Conservation (phyloP, 768 basidiomycete species). For the Coprinellus micaceus region DNA sequence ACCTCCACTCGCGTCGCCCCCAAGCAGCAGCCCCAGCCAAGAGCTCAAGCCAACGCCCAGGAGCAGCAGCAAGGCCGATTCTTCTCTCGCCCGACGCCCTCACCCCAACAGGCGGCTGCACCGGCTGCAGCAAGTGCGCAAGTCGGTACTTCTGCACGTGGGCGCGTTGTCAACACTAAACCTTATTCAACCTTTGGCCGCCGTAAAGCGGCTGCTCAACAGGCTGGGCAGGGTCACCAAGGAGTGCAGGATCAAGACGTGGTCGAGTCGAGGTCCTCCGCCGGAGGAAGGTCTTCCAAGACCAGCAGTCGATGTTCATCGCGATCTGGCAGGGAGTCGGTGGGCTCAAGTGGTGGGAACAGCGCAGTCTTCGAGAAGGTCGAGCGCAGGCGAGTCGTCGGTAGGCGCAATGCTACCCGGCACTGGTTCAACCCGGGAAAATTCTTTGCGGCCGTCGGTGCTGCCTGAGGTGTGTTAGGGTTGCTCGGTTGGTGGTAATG, state of each 20-base stretch:
- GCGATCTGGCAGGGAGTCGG: conserved; percentile 19
- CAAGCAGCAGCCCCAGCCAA: conserved; percentile 7
- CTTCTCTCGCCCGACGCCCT: conserved; percentile 49
- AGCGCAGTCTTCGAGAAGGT: conserved; percentile 27
- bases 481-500: background rate
- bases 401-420: conserved; percentile 28
- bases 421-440: conserved; percentile 55
- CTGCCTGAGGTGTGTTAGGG: conserved; percentile 22
- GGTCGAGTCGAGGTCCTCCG: conserved; percentile 4
- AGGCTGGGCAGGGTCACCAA: conserved; percentile 32
- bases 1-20: too few relatives aligned
- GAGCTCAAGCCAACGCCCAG: conserved; percentile 8
- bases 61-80: conserved; percentile 7
- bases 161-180: conserved; percentile 28
- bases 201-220: conserved; percentile 34
- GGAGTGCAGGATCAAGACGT: conserved; percentile 22
- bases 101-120: conserved; percentile 38
- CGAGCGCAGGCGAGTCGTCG: conserved; percentile 11
- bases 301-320: conserved; percentile 4
- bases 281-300: background rate
- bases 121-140: conserved; percentile 28
- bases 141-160: conserved; percentile 20
- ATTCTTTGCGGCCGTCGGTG: conserved; percentile 42
- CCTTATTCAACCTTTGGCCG: conserved; percentile 32
- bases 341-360: conserved; percentile 8